Conservation (phyloP, 495 filamentous ascomycete species). For the Neurospora discreta region DNA sequence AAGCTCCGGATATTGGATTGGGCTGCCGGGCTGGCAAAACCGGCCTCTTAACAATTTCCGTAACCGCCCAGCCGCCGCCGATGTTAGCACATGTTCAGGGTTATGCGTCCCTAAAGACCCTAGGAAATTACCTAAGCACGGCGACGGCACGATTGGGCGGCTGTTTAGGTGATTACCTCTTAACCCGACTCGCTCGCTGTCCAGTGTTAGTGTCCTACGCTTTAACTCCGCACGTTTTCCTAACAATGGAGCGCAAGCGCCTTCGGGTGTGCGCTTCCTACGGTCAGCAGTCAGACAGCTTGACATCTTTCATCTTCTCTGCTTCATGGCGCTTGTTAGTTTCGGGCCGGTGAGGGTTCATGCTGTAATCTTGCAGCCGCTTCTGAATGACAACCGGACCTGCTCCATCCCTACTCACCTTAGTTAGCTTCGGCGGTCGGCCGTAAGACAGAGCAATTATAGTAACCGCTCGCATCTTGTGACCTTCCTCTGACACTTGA, state of each 20-base stretch:
- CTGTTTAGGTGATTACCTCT: no score
- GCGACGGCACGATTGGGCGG: not conserved
- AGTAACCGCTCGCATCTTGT: slow-evolving; percentile 18
- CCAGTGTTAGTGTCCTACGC: not conserved
- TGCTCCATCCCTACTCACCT: slow-evolving; percentile 1
- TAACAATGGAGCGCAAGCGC: not conserved
- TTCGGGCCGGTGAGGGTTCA: not conserved
- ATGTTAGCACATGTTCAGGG: not conserved
- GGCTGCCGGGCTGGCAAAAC: not conserved
- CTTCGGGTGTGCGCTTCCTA: slow-evolving; percentile 1
- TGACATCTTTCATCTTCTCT: not conserved
- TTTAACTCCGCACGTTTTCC: not conserved
- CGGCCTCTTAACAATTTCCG: slow-evolving; percentile 19
- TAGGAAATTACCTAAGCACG: not conserved
- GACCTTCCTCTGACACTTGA: not conserved
- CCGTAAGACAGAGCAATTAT: slow-evolving; percentile 19
- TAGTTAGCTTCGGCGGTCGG: slow-evolving; percentile 6
- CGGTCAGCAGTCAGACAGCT: not conserved
- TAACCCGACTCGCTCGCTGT: slow-evolving; percentile 1
- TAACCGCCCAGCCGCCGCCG: slow-evolving; percentile 7
- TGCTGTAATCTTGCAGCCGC: not conserved
- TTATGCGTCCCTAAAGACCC: not conserved
- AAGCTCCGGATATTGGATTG: no score
- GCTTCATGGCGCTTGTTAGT: not conserved
- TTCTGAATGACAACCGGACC: not conserved